These are phyloP conservation scores for Hypoxylon trugodes DNA, from an alignment of 495 filamentous ascomycete genomes.

Conservation along the genomic window DNA sequence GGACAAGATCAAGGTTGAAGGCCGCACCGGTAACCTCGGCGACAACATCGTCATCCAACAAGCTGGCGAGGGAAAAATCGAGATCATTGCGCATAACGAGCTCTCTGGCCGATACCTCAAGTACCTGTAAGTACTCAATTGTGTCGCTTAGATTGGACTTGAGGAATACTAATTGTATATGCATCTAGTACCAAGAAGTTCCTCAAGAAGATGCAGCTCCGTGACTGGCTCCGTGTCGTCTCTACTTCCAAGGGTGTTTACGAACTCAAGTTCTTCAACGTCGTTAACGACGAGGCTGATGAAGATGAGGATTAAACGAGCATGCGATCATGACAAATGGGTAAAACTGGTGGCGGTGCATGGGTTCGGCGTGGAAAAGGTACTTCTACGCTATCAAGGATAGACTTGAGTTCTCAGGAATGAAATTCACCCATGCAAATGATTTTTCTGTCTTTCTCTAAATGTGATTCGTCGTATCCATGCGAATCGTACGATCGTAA, in stretches of 20 bases:
- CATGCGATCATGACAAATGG: slow-evolving; percentile 11
- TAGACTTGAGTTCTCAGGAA: slow-evolving; percentile 35
- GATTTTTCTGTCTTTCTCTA: background rate
- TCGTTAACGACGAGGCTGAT: slow-evolving; percentile 94
- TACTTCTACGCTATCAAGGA: slow-evolving; percentile 27
- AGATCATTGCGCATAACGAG: slow-evolving; percentile 95
- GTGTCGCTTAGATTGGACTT: background rate
- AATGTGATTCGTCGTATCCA: background rate
- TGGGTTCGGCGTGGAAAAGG: slow-evolving; percentile 28
- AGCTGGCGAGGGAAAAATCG: slow-evolving; percentile 92
- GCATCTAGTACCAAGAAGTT: slow-evolving; percentile 95
- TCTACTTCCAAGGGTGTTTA: slow-evolving; percentile 96
- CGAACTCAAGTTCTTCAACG: slow-evolving; percentile 99
- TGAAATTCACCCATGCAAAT: slow-evolving; percentile 26
- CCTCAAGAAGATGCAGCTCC: slow-evolving; percentile 99
- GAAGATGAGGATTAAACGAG: slow-evolving; percentile 92
- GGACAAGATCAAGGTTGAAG: slow-evolving; percentile 99
- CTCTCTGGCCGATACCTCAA: slow-evolving; percentile 99
- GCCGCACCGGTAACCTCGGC: slow-evolving; percentile 96
- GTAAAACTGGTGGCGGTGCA: slow-evolving; percentile 27
- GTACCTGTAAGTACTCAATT: slow-evolving; percentile 82
- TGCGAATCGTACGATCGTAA: background rate
- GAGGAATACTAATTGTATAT: slow-evolving; percentile 16
- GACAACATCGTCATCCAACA: slow-evolving; percentile 91
- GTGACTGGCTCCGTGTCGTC: slow-evolving; percentile 99